These are phyloP conservation scores for Talaromyces sp. DNA, from an alignment of 2,329 filamentous ascomycete genomes.

Conservation along the genomic window DNA sequence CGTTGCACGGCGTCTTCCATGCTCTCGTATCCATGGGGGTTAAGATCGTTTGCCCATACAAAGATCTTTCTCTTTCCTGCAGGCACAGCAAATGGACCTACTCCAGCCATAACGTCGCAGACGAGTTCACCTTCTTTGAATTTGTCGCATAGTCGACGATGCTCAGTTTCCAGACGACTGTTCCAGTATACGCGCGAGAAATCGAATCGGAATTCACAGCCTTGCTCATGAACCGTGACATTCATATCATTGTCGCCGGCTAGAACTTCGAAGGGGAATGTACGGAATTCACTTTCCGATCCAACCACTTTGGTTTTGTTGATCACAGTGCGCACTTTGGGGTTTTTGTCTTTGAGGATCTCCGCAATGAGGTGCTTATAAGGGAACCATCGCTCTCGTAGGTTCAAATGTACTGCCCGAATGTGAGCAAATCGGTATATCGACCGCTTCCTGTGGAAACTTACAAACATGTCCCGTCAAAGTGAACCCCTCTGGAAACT, in stretches of 20 bases:
- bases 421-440: neutral
- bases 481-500: slow-evolving; percentile 82
- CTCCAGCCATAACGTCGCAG: slow-evolving; percentile 95
- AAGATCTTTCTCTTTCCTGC: slow-evolving; percentile 87
- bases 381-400: slow-evolving; percentile 75
- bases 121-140: slow-evolving; percentile 86
- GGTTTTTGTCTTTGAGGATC: slow-evolving; percentile 87
- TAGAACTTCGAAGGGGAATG: slow-evolving; percentile 88
- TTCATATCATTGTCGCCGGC: slow-evolving; percentile 77
- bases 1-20: slow-evolving; percentile 66
- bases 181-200: slow-evolving; percentile 99
- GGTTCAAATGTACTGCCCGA: slow-evolving; percentile 74
- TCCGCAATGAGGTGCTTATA: slow-evolving; percentile 85
- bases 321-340: slow-evolving; percentile 78
- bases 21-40: slow-evolving; percentile 77
- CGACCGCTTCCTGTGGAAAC: slow-evolving; percentile 26
- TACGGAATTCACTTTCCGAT: slow-evolving; percentile 78
- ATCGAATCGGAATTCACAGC: slow-evolving; percentile 87
- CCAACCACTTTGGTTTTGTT: slow-evolving; percentile 93
- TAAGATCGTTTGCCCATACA: slow-evolving; percentile 95
- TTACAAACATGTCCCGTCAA: slow-evolving; percentile 80
- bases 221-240: slow-evolving; percentile 76
- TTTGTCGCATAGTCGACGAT: slow-evolving; percentile 70
- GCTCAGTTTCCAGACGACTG: slow-evolving; percentile 82
- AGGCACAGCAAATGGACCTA: slow-evolving; percentile 90